phyloP scores from a whole-genome alignment of 352 stramenopile genomes.

The Pythium pyrilobum region DNA sequence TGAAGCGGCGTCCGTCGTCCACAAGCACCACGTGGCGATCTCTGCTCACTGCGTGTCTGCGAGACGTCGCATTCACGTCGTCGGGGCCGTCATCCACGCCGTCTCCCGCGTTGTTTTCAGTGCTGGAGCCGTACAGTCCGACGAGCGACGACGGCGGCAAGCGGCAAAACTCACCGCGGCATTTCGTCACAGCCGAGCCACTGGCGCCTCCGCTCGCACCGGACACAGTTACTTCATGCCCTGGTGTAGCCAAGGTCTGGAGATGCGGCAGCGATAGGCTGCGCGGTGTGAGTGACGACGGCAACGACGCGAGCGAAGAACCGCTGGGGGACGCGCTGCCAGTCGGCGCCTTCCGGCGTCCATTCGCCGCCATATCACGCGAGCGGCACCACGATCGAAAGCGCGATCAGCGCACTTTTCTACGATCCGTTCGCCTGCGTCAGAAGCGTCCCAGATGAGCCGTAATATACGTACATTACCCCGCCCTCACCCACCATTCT shows the following conservation, averaged over 20 bases:
- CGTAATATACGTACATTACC: slow-evolving; percentile 4
- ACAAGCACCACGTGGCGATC: slow-evolving; percentile 13
- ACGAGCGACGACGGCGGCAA: slow-evolving; percentile 23
- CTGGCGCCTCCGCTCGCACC: neutral
- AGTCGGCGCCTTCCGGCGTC: slow-evolving; percentile 8
- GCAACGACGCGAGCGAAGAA: neutral
- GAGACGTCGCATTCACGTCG: neutral
- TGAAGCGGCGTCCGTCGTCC: slow-evolving; percentile 52
- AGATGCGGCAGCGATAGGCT: slow-evolving; percentile 49
- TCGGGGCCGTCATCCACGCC: slow-evolving; percentile 1
- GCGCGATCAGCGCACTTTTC: slow-evolving; percentile 9
- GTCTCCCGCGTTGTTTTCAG: neutral
- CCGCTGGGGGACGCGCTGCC: neutral
- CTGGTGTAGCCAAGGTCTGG: neutral
- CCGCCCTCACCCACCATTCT: neutral
- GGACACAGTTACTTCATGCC: too few species aligned
- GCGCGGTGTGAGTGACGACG: slow-evolving; percentile 10
- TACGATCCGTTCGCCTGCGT: neutral
- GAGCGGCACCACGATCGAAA: slow-evolving; percentile 6
- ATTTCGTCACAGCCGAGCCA: slow-evolving; percentile 23
- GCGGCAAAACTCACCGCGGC: slow-evolving; percentile 65
- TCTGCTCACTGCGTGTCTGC: neutral
- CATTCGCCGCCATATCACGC: slow-evolving; percentile 11
- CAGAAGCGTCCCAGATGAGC: slow-evolving; percentile 1
- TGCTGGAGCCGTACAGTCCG: slow-evolving; percentile 25